phyloP scores from a whole-genome alignment of 352 stramenopile genomes.

The Elongisporangium anandrum region DNA sequence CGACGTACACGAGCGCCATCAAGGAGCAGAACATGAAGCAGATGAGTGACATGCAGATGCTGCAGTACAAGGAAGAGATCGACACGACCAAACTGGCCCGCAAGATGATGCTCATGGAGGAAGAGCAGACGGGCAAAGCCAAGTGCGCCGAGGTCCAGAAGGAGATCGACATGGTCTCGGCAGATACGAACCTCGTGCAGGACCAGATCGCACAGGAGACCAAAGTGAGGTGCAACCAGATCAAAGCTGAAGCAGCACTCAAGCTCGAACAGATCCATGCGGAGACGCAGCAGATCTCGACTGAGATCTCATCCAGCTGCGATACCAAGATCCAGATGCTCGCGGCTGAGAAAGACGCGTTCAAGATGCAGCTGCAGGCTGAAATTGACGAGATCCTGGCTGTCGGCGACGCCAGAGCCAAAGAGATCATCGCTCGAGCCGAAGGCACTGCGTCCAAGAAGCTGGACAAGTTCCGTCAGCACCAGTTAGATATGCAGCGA shows the following conservation, averaged over 20 bases:
- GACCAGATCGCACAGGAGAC: constrained; percentile 38
- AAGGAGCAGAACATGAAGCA: constrained; percentile 81
- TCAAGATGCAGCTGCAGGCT: constrained; percentile 32
- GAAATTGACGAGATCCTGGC: constrained; percentile 24
- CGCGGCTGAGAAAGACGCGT: constrained; percentile 26
- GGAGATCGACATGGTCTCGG: constrained; percentile 39
- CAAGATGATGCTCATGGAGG: constrained; percentile 53
- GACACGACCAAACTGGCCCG: constrained; percentile 54
- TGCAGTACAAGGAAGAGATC: constrained; percentile 55
- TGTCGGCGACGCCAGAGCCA: constrained; percentile 22
- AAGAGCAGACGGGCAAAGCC: constrained; percentile 51
- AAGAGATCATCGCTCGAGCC: constrained; percentile 32
- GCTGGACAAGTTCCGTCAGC: constrained; percentile 28
- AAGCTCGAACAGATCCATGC: constrained; percentile 41
- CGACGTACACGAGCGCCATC: constrained; percentile 58
- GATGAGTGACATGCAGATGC: constrained; percentile 69
- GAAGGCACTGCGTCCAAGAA: constrained; percentile 35
- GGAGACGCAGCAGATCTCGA: constrained; percentile 35
- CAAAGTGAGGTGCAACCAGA: constrained; percentile 35
- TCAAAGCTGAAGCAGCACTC: constrained; percentile 27
- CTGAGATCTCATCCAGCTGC: constrained; percentile 30
- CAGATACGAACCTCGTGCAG: constrained; percentile 31
- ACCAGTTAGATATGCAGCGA: constrained; percentile 35
- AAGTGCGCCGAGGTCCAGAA: constrained; percentile 50
- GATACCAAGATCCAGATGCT: constrained; percentile 37